Conservation (phyloP, 2,329 filamentous ascomycete species). For the Chaetothyriales sp. region DNA sequence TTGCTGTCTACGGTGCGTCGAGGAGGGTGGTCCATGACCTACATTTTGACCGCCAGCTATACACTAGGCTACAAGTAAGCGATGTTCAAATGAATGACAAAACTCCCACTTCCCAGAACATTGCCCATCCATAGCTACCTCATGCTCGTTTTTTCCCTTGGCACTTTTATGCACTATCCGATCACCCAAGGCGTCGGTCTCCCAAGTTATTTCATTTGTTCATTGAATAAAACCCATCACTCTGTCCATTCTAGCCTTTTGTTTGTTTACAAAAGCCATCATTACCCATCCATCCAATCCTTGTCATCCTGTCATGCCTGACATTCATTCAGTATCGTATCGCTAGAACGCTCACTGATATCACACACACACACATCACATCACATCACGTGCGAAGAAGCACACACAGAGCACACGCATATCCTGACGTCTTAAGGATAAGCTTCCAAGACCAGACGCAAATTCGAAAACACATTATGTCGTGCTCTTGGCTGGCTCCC, state of each 20-base stretch:
- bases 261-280: background rate
- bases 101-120: no score
- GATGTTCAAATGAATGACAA: no score
- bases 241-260: background rate
- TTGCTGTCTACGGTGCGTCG: slow-evolving; percentile 4
- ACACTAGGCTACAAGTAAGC: no score
- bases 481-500: background rate
- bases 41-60: no score
- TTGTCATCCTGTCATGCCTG: background rate
- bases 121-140: background rate
- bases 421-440: background rate
- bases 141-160: background rate
- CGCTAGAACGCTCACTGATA: background rate
- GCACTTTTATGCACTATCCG: background rate
- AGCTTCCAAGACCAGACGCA: no score
- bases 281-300: background rate
- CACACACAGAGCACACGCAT: background rate
- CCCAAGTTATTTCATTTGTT: background rate
- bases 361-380: background rate
- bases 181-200: background rate
- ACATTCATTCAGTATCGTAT: background rate
- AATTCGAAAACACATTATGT: background rate
- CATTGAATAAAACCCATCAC: no score
- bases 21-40: background rate
- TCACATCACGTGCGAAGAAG: background rate